These are phyloP conservation scores for Mesembryanthemum crystallinum DNA, from an alignment of 148 eudicot species.

Conservation along the genomic window DNA sequence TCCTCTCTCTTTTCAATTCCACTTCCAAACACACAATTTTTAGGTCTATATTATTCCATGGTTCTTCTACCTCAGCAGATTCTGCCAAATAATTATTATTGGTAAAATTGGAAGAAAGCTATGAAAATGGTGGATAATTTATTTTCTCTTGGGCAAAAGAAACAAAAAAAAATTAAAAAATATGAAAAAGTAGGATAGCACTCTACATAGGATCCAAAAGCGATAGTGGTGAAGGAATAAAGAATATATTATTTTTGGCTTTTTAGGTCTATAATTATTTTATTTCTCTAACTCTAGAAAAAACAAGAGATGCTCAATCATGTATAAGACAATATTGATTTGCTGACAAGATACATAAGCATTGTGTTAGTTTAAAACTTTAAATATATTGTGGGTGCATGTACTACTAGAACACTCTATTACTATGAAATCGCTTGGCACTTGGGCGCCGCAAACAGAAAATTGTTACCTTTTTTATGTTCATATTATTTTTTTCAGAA, in stretches of 20 bases:
- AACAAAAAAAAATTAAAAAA: background rate
- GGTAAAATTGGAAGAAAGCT: background rate
- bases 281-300: background rate
- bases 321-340: too few species aligned
- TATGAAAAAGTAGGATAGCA: background rate
- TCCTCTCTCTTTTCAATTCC: background rate
- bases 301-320: too few species aligned
- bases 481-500: too few species aligned
- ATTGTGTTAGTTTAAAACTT: too few species aligned
- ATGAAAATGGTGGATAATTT: too few species aligned
- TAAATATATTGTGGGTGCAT: too few species aligned
- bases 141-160: too few species aligned
- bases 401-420: too few species aligned
- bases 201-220: slow-evolving; percentile 15
- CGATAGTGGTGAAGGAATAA: slow-evolving; percentile 20
- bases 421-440: too few species aligned
- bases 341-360: too few species aligned
- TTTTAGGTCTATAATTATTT: background rate
- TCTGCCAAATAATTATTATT: slow-evolving; percentile 14
- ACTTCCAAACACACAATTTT: background rate
- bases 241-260: background rate
- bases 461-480: too few species aligned
- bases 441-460: too few species aligned
- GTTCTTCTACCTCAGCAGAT: background rate
- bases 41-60: slow-evolving; percentile 7